Conservation (phyloP, 805 yeast genomes). For the Lipomyces sp. region DNA sequence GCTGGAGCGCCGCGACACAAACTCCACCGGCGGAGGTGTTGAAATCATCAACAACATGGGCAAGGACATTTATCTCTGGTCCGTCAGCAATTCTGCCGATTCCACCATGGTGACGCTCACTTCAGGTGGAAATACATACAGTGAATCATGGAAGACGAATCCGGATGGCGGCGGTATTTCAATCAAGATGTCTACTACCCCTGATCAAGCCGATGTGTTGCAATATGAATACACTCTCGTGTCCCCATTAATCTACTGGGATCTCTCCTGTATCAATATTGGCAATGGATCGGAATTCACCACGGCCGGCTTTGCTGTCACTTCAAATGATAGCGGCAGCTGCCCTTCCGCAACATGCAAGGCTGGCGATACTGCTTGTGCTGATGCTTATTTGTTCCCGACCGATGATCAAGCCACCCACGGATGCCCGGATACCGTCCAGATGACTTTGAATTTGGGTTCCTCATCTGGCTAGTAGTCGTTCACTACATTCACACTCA, state of each 20-base stretch:
- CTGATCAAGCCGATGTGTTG: not conserved
- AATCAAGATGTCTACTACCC: not conserved
- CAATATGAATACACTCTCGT: not conserved
- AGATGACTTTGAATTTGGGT: conserved; percentile 1
- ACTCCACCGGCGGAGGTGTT: not conserved
- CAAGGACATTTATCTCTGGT: not conserved
- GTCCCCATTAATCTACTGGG: not conserved
- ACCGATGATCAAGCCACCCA: not conserved
- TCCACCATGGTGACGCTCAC: not conserved
- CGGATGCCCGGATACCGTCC: not conserved
- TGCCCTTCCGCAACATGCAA: not conserved
- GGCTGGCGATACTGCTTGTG: not conserved
- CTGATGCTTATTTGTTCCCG: not conserved
- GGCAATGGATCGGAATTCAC: conserved; percentile 1
- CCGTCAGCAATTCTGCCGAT: not conserved
- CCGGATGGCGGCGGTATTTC: not conserved
- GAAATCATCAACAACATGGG: conserved; percentile 2
- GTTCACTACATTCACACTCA: not conserved
- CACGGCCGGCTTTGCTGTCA: conserved; percentile 1
- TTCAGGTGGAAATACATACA: not conserved
- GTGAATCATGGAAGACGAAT: not conserved
- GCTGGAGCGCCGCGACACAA: not conserved
- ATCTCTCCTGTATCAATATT: not conserved
- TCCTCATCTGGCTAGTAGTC: not conserved
- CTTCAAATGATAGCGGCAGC: not conserved